Evolutionary conservation across 106 monocot genomes (phyloP), one percentile per base, ranked within the genome.

Genomic region (Narthecium ossifragum): DNA sequence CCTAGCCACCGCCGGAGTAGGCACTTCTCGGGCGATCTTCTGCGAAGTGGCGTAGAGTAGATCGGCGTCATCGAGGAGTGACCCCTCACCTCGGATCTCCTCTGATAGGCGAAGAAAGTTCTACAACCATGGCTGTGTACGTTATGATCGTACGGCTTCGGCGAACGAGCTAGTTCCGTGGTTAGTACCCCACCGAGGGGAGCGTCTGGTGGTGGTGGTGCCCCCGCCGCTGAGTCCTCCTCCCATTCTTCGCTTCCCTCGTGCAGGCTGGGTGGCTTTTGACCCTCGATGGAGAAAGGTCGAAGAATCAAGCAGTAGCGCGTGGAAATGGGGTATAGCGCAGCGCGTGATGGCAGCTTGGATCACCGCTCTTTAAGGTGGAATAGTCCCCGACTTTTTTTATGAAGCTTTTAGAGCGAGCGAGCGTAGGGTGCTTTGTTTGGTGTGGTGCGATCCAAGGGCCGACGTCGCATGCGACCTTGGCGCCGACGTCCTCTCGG

Each of bases 171-270:
- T 33, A 28, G 37, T n/a, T n/a, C n/a, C 25, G 64, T 46, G n/a
- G 26, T 63, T n/a, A 65, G 62, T 59, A 25, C 54, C 12, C 26
- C 43, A 34, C 69, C 12, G 26, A 59, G 51, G 0, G 61, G 26
- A 2, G 53, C 39, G n/a, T n/a, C n/a, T 18, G 70, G 59, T 0
- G 33, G 67, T 34, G 24, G 28, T 63, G 31, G 53, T 33, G 64
- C 21, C 48, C 17, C 28, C 29, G 36, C 69, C 6, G 34, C 31
- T 5, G 50, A 31, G 20, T 57, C 62, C 0, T 18, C 67, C 26
- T 77, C 88, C 0, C 60, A 2, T 96, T 96, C 82, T 83, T 90
- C 78, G 64, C 78, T 14, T 90, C 83, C 41, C 80, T 96, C 50
- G 82, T 73, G 11, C 81, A 98, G 54, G n/a, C n/a, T n/a, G n/a